A percentile compares a stretch with the other conserved stretches of the same genome.
These are phyloP conservation scores for Sporothrix luriei DNA, from an alignment of 2,329 filamentous ascomycete species.

Conservation along the genomic window DNA sequence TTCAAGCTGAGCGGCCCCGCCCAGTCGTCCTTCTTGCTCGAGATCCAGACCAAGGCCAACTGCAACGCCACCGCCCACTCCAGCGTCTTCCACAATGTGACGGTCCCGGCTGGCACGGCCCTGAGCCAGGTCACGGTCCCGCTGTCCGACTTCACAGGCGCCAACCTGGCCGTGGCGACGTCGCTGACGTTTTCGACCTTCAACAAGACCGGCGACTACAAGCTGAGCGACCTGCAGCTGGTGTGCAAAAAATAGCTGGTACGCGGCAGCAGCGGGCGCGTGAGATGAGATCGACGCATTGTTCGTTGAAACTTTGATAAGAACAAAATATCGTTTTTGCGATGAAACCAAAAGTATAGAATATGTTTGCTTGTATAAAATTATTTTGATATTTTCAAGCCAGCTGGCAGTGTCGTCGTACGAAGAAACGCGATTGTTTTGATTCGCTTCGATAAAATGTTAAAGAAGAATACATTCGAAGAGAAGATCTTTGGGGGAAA, in stretches of 20 bases:
- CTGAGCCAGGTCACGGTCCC: slow-evolving; percentile 30
- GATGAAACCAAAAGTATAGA: neutral
- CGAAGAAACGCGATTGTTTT: too few relatives aligned
- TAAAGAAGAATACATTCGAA: too few relatives aligned
- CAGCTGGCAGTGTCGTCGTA: neutral
- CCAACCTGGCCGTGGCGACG: slow-evolving; percentile 48
- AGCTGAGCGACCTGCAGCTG: slow-evolving; percentile 33
- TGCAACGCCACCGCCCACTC: slow-evolving; percentile 44
- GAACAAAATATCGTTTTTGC: too few relatives aligned
- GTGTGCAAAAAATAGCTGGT: slow-evolving; percentile 26
- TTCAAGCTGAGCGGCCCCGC: slow-evolving; percentile 52
- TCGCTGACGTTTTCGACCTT: slow-evolving; percentile 34
- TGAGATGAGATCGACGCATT: neutral
- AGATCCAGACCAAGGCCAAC: slow-evolving; percentile 34
- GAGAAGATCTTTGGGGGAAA: too few relatives aligned
- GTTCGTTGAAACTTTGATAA: neutral
- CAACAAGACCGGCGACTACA: slow-evolving; percentile 30
- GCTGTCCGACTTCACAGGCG: slow-evolving; percentile 41
- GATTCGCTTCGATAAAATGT: too few relatives aligned
- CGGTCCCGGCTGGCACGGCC: slow-evolving; percentile 25
- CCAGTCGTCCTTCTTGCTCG: slow-evolving; percentile 32
- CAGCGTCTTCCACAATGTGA: slow-evolving; percentile 33
- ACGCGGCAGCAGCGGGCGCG: neutral
- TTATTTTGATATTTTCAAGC: neutral
- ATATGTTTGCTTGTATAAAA: neutral